Evolutionary conservation across 257 asterid species (phyloP).

Genomic region (Anisodus acutangulus): DNA sequence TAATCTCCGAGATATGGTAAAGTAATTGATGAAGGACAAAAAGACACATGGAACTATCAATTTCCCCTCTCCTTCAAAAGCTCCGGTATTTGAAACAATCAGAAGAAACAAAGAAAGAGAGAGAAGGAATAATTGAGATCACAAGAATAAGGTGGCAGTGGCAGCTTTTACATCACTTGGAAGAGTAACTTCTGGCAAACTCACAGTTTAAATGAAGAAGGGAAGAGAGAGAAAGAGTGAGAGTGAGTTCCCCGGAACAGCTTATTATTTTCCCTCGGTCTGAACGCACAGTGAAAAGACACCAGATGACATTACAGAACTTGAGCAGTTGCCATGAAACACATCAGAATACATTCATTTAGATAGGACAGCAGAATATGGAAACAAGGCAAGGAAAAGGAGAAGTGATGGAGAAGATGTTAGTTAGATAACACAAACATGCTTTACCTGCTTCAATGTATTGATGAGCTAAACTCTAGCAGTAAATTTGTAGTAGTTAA

Average conservation of each 20-base stretch:
- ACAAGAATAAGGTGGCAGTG: not conserved
- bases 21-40: not conserved
- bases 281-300: not conserved
- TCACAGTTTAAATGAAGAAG: not conserved
- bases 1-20: not conserved
- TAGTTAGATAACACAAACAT: not conserved
- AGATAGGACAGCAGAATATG: conserved; percentile 5
- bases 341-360: conserved; percentile 14
- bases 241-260: not conserved
- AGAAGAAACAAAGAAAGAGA: not conserved
- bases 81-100: not conserved
- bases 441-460: not conserved
- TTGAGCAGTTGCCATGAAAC: not conserved
- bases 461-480: not conserved
- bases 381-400: not conserved
- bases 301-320: not conserved
- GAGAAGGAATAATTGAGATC: conserved; percentile 2
- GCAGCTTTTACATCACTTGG: conserved; percentile 12
- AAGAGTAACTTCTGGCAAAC: conserved; percentile 20
- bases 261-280: not conserved
- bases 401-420: not conserved
- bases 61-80: not conserved
- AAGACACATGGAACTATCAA: not conserved
- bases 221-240: not conserved
- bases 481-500: conserved; percentile 3